phyloP scores from a whole-genome alignment of 2,329 filamentous ascomycete species.

The Penicillium glabrum region DNA sequence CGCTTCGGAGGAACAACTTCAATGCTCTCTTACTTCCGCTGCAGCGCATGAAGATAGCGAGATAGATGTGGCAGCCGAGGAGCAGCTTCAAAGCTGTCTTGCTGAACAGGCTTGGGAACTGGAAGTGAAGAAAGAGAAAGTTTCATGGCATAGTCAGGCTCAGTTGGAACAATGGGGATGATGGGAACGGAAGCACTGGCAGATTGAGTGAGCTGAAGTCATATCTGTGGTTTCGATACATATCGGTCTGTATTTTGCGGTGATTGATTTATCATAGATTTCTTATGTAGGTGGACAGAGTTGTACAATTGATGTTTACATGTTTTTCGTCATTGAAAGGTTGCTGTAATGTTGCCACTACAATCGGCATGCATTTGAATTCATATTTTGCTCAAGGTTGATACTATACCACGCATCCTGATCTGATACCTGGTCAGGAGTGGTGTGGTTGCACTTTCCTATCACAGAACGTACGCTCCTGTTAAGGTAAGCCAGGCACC shows the following conservation, averaged over 20 bases:
- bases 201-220: neutral
- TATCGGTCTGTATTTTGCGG: neutral
- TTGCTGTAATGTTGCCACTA: no score
- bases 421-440: neutral
- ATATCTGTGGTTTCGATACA: neutral
- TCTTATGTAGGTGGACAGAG: neutral
- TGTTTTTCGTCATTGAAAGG: neutral
- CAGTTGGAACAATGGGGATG: neutral
- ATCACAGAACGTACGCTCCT: neutral
- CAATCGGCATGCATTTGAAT: neutral
- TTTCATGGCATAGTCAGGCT: neutral
- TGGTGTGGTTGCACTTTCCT: neutral
- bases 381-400: no score
- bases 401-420: neutral
- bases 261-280: neutral
- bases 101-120: neutral
- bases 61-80: neutral
- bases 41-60: neutral
- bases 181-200: neutral
- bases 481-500: neutral
- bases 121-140: neutral
- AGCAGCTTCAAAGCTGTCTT: neutral
- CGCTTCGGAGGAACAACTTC: neutral
- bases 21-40: neutral
- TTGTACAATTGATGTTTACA: neutral